A percentile compares a stretch with the other conserved stretches of the same genome.
phyloP scores from a whole-genome alignment of 2,329 filamentous ascomycete genomes.

The Drechmeria coniospora region DNA sequence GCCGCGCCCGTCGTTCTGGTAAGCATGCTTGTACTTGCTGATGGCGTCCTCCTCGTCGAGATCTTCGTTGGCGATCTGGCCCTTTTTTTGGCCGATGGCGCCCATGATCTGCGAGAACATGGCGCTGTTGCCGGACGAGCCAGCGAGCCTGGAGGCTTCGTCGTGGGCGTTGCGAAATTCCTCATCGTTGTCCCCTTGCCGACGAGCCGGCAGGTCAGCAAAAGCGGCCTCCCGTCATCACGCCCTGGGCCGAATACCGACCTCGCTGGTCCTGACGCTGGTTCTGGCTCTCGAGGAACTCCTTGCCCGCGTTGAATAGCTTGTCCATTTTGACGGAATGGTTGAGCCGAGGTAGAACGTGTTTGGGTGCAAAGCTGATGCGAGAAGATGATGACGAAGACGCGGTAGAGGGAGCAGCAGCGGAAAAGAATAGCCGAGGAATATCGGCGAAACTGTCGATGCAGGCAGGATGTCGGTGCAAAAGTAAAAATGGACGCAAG shows the following conservation, averaged over 20 bases:
- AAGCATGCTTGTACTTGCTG: constrained; percentile 61
- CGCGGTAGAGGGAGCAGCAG: no score
- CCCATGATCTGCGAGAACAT: constrained; percentile 35
- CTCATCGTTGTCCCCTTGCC: constrained; percentile 1
- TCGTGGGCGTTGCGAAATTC: constrained; percentile 28
- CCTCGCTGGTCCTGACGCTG: constrained; percentile 8
- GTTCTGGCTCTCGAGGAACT: constrained; percentile 17
- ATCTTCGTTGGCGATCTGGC: constrained; percentile 30
- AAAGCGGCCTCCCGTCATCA: no score
- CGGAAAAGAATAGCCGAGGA: no score
- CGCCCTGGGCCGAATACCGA: no score
- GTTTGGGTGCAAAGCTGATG: no score
- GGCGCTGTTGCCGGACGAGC: constrained; percentile 28
- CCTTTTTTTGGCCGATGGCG: constrained; percentile 33
- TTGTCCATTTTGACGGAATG: constrained; percentile 19
- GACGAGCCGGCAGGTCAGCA: no score
- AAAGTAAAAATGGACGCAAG: no score
- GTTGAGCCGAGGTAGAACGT: no score
- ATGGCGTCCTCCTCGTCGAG: constrained; percentile 47
- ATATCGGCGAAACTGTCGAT: no score
- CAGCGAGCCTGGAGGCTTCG: constrained; percentile 30
- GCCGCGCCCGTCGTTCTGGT: constrained; percentile 32
- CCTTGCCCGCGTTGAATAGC: constrained; percentile 21
- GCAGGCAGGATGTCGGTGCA: no score
- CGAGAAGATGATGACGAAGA: no score